Conservation (phyloP, 2,329 filamentous ascomycete species). For the Fusarium marasasianum region DNA sequence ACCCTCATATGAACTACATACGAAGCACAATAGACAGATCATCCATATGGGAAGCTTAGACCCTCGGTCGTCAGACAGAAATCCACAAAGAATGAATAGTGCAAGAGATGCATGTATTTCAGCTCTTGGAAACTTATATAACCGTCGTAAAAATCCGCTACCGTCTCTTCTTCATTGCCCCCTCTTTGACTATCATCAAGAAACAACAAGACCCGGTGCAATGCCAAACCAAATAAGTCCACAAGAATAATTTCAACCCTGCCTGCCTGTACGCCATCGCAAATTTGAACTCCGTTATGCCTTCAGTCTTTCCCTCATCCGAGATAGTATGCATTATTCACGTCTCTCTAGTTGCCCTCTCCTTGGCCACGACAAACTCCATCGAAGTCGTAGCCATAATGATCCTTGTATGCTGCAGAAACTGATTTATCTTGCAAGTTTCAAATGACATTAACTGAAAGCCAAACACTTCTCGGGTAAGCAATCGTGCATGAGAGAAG, state of each 20-base stretch:
- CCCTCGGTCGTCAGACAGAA: not conserved
- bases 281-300: constrained; percentile 32
- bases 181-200: constrained; percentile 21
- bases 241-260: constrained; percentile 30
- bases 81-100: constrained; percentile 7
- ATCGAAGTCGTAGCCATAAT: constrained; percentile 22
- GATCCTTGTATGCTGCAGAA: constrained; percentile 17
- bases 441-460: constrained; percentile 23
- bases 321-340: constrained; percentile 16
- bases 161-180: constrained; percentile 19
- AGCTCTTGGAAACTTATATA: constrained; percentile 38
- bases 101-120: constrained; percentile 31
- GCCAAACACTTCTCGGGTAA: constrained; percentile 18
- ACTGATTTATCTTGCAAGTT: constrained; percentile 16
- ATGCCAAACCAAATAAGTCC: constrained; percentile 35
- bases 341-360: constrained; percentile 8
- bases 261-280: constrained; percentile 38
- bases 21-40: not conserved
- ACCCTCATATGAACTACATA: not conserved
- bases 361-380: constrained; percentile 23
- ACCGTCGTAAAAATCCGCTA: constrained; percentile 33
- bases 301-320: constrained; percentile 14
- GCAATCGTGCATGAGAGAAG: constrained; percentile 32
- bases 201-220: constrained; percentile 22
- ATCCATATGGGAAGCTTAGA: not conserved